A percentile compares a stretch with the other conserved stretches of the same genome.
Conservation (phyloP, 352 stramenopile genomes). For the Phytopythium delawarense region DNA sequence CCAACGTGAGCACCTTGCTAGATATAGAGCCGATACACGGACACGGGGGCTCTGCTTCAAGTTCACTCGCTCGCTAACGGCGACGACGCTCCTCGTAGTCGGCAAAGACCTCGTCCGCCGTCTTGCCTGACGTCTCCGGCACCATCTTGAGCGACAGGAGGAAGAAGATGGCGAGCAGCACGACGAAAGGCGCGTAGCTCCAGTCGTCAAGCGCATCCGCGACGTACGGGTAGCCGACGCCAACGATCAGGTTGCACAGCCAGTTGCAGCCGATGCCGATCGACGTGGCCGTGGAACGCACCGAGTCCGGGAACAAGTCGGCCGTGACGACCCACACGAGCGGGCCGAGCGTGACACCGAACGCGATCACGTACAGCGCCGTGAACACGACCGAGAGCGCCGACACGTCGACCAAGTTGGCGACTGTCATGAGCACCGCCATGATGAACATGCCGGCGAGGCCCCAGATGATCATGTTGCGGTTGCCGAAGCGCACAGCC, state of each 20-base stretch:
- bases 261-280: constrained; percentile 46
- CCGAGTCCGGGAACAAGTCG: constrained; percentile 50
- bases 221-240: constrained; percentile 47
- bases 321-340: constrained; percentile 46
- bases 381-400: constrained; percentile 22
- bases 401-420: constrained; percentile 16
- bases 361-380: constrained; percentile 2
- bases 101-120: constrained; percentile 7
- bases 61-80: not conserved
- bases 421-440: constrained; percentile 21
- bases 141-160: constrained; percentile 36
- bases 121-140: constrained; percentile 63
- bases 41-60: not conserved
- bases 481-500: not conserved
- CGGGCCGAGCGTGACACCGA: constrained; percentile 6
- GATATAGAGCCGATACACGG: no score
- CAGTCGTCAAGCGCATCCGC: constrained; percentile 8
- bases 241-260: constrained; percentile 39
- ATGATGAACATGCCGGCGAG: constrained; percentile 17
- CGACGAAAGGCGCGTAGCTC: not conserved
- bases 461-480: not conserved
- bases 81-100: constrained; percentile 25
- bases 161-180: constrained; percentile 39
- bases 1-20: no score
- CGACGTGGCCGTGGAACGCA: constrained; percentile 36